Evolutionary conservation across 2,329 filamentous ascomycete species (phyloP), one percentile per base, ranked within the genome.

Genomic region (Lasiodiplodia gonubiensis): DNA sequence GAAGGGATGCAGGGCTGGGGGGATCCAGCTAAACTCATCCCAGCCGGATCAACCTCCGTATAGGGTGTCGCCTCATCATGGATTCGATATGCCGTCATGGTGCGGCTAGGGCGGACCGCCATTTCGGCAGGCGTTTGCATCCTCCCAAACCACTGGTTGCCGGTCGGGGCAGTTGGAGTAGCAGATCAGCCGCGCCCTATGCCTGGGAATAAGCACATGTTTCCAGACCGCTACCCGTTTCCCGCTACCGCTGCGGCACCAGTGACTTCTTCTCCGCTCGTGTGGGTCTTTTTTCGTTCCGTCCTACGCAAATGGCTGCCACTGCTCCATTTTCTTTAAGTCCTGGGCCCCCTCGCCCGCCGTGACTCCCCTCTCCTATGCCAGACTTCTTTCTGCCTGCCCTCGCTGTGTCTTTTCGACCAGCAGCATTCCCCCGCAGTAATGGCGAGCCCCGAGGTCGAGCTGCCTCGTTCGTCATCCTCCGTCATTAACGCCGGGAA

Each of bases 381-480:
- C 57, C 52, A 14, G 49, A 51, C 48, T 67, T 21, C 46, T 39
- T 57, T 23, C 33, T n/a, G 25, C 51, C 52, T 12, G 25, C 54
- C 42, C 66, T 42, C 6, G 23, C 27, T 54, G 46, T 54, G 69
- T 63, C 55, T 66, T 64, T 52, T 25, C 37, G 33, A 60, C 70
- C 37, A 48, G 25, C 18, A 14, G 57, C 25, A 23, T 48, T 55
- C 10, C 37, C 55, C 57, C 48, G 57, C 52, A 64, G 70, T 68
- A 55, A 82, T 82, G 80, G 74, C 78, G 30, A 74, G 73, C 67
- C 74, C 77, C 57, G 78, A 80, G 64, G 73, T 79, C 60, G 73
- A 78, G 37, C 71, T 80, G 21, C 77, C 74, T 42, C 68, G 64
- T 42, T 69, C 70, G 46, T 69, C 68, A 59, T 69, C 68, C 11